These are phyloP conservation scores for Diospyros kaki DNA, from an alignment of 148 eudicot species.

Conservation along the genomic window DNA sequence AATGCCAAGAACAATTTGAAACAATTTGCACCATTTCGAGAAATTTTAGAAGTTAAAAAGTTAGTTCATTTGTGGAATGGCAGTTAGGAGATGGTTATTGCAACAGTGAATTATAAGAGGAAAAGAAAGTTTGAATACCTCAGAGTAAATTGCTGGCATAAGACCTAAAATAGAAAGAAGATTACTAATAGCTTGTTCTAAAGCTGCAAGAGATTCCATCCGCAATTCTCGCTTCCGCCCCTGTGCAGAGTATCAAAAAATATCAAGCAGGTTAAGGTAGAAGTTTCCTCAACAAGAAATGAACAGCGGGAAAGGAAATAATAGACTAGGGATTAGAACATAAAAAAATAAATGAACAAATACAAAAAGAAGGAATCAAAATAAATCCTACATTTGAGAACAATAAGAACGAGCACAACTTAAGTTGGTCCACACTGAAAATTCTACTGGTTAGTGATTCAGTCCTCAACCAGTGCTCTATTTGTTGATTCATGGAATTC, in stretches of 20 bases:
- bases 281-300: not conserved
- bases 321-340: not conserved
- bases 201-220: slow-evolving; percentile 77
- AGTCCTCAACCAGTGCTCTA: not conserved
- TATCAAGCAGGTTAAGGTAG: not conserved
- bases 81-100: not conserved
- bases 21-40: no score
- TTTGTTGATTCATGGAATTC: not conserved
- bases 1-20: no score
- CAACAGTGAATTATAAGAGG: not conserved
- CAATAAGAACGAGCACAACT: not conserved
- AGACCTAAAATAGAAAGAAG: slow-evolving; percentile 62
- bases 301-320: not conserved
- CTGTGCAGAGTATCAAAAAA: slow-evolving; percentile 34
- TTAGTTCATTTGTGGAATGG: not conserved
- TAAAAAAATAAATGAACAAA: not conserved
- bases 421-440: not conserved
- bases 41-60: not conserved
- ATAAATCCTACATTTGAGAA: not conserved
- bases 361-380: not conserved
- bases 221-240: slow-evolving; percentile 78
- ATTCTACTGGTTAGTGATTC: not conserved
- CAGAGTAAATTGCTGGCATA: slow-evolving; percentile 67
- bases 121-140: slow-evolving; percentile 36
- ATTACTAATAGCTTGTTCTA: slow-evolving; percentile 50